These are phyloP conservation scores for Fomitopsis pinicola DNA, from an alignment of 1,284 basidiomycete genomes.

Conservation along the genomic window DNA sequence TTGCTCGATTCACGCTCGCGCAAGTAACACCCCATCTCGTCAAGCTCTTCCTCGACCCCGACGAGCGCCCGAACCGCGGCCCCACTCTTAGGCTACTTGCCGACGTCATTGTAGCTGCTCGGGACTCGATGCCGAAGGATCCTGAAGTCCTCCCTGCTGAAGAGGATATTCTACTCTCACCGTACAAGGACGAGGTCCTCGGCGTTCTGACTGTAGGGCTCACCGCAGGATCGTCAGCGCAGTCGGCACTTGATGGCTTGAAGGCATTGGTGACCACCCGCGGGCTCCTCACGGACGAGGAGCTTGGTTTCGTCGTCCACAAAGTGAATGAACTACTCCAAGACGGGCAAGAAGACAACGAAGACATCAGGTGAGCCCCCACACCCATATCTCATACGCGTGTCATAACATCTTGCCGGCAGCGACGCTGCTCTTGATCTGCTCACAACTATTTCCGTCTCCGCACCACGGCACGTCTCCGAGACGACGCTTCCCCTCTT, in stretches of 20 bases:
- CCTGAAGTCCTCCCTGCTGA: conserved; percentile 18
- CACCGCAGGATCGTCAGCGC: conserved; percentile 47
- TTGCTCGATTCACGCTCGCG: conserved; percentile 64
- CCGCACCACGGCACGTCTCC: conserved; percentile 64
- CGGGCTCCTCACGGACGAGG: conserved; percentile 62
- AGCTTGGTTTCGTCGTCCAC: conserved; percentile 77
- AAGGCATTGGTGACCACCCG: conserved; percentile 62
- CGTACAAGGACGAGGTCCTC: conserved; percentile 76
- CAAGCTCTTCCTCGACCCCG: conserved; percentile 72
- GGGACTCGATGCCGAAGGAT: conserved; percentile 34
- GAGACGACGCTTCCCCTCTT: conserved; percentile 79
- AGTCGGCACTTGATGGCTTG: conserved; percentile 60
- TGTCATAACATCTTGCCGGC: neutral
- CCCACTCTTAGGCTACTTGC: conserved; percentile 62
- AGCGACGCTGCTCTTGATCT: conserved; percentile 71
- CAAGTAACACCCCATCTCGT: conserved; percentile 73
- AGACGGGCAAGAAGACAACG: conserved; percentile 49
- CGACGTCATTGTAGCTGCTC: conserved; percentile 53
- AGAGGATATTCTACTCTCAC: conserved; percentile 43
- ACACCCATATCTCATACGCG: too few species aligned
- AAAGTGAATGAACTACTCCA: conserved; percentile 71
- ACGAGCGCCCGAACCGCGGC: conserved; percentile 71
- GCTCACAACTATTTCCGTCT: conserved; percentile 62
- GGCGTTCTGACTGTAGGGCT: conserved; percentile 63
- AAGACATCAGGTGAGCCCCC: conserved; percentile 47